Percentiles rank a stretch among this genome's conserved stretches.
Conservation (phyloP, 1,139 yeast species). For the Yamadazyma taylorii region DNA sequence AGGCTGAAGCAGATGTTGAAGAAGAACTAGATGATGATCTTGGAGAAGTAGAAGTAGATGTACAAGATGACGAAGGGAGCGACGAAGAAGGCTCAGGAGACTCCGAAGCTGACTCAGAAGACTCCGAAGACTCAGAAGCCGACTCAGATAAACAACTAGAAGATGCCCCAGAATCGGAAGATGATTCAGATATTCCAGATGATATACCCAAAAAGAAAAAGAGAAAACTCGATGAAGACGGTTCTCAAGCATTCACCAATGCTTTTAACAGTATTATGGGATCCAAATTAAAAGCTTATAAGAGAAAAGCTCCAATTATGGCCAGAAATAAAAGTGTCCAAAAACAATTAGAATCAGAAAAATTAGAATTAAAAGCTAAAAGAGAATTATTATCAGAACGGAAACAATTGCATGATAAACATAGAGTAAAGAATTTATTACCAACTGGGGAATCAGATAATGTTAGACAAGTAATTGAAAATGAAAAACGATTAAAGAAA, state of each 20-base stretch:
- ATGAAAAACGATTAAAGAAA: slow-evolving; percentile 73
- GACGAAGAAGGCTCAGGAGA: slow-evolving; percentile 12
- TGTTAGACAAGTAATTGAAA: slow-evolving; percentile 59
- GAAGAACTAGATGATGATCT: slow-evolving; percentile 6
- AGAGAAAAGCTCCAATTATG: slow-evolving; percentile 84
- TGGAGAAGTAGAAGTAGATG: slow-evolving; percentile 6
- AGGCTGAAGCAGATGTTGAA: slow-evolving; percentile 12
- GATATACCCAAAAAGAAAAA: slow-evolving; percentile 50
- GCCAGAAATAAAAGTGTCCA: slow-evolving; percentile 71
- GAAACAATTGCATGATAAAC: slow-evolving; percentile 64
- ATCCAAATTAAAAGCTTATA: slow-evolving; percentile 84
- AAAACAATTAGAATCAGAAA: slow-evolving; percentile 76
- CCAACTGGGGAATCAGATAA: slow-evolving; percentile 58
- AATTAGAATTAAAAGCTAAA: slow-evolving; percentile 82
- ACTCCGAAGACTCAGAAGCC: slow-evolving; percentile 13
- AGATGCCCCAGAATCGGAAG: slow-evolving; percentile 16
- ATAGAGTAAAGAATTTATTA: slow-evolving; percentile 64
- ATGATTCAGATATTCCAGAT: slow-evolving; percentile 30
- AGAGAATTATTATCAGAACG: slow-evolving; percentile 70
- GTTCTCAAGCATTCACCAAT: slow-evolving; percentile 70
- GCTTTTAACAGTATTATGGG: slow-evolving; percentile 86
- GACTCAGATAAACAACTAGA: slow-evolving; percentile 17
- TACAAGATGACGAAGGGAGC: slow-evolving; percentile 12
- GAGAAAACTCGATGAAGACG: slow-evolving; percentile 60
- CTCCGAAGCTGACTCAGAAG: slow-evolving; percentile 9